Conservation (phyloP, 768 basidiomycete genomes). For the Phlegmacium glaucopus region DNA sequence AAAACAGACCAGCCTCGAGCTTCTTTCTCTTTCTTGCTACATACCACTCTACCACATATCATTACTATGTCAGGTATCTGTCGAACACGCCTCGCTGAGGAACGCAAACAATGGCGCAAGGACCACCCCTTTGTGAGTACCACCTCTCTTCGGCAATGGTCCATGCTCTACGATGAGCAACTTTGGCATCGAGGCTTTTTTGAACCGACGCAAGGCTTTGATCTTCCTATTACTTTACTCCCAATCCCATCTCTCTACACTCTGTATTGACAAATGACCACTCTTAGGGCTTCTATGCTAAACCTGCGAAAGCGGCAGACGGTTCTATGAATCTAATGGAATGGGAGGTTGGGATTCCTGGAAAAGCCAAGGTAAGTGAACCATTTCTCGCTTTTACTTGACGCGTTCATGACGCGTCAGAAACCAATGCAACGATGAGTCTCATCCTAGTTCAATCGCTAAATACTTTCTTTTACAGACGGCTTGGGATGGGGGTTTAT, state of each 20-base stretch:
- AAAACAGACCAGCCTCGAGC: no score
- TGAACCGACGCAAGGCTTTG: no score
- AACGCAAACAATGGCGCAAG: conserved; percentile 98
- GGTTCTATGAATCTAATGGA: conserved; percentile 95
- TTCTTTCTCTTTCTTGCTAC: background rate
- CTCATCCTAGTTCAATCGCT: background rate
- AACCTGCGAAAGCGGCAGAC: conserved; percentile 85
- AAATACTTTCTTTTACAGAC: conserved; percentile 51
- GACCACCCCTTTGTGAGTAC: conserved; percentile 94
- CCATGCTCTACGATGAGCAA: background rate
- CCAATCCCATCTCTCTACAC: no score
- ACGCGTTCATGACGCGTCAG: conserved; percentile 9
- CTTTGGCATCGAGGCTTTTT: no score
- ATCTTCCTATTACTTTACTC: no score
- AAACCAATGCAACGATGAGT: conserved; percentile 12
- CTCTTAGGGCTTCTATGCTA: conserved; percentile 91
- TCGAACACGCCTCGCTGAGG: conserved; percentile 89
- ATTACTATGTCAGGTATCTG: conserved; percentile 83
- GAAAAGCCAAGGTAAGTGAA: conserved; percentile 74
- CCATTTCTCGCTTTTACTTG: conserved; percentile 4
- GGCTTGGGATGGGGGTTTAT: conserved; percentile 95
- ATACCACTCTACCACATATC: background rate
- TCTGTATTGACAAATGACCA: no score
- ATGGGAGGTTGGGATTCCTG: conserved; percentile 99
- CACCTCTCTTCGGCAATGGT: background rate